Evolutionary conservation across 306 rosid species (phyloP), one percentile per base, ranked within the genome.

Genomic region (Trifolium repens): DNA sequence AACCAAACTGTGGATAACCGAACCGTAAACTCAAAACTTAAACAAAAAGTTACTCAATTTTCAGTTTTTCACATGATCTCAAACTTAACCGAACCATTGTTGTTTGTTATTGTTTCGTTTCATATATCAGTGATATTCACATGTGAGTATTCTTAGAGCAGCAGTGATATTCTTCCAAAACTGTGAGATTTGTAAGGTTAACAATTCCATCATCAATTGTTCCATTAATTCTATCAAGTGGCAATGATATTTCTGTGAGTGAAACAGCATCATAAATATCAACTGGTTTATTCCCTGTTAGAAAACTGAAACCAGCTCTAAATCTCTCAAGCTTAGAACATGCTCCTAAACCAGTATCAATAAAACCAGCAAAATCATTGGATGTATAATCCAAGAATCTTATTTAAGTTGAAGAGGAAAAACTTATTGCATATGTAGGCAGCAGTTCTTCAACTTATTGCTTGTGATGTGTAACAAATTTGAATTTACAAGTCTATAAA

Each of bases 271-370:
- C 47, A 78, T 50, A 90, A 65, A 94, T 63, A 78, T 91, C 97
- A 68, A 13, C 67, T 0, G 98, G 98, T 50, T 91, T 72, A 69
- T 61, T 57, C 15, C 96, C 97, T 0, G 79, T n/a, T 3, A 94
- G 88, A 37, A 24, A 2, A 79, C 91, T 94, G 83, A 86, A 89
- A 67, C 97, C 93, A 13, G 98, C 98, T 26, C 88, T 77, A 76
- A 94, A 89, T 10, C 66, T 74, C 81, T 84, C 88, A 39, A 94
- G 84, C 82, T 70, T 81, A 17, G 92, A 87, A 79, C 97, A 94
- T 5, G 69, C 71, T 34, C 93, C 89, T 5, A 90, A 71, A 40
- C 97, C 98, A 15, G 61, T 63, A 8, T 81, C 39, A 76, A 94
- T 81, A 19, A n/a, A 9, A 47, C 80, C 89, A 13, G 7, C 54